phyloP scores from a whole-genome alignment of 140 eudicot genomes.

The Oenanthe javanica region DNA sequence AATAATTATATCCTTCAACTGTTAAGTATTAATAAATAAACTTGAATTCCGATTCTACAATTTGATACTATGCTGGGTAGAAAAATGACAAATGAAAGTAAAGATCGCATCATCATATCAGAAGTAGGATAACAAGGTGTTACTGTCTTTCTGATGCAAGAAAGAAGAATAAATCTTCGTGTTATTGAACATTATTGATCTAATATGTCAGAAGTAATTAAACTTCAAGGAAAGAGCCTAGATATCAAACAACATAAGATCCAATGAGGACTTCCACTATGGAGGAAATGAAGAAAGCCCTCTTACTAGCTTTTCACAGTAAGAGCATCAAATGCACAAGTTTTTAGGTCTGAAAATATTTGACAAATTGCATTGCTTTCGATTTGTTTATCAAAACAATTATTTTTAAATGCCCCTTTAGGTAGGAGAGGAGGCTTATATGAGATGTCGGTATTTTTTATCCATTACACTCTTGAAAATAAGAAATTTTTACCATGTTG shows the following conservation, averaged over 20 bases:
- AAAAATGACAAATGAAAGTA: neutral
- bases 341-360: neutral
- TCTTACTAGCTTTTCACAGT: neutral
- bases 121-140: neutral
- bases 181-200: neutral
- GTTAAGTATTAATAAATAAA: neutral
- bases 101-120: neutral
- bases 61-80: neutral
- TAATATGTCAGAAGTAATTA: neutral
- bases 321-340: neutral
- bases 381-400: neutral
- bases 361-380: neutral
- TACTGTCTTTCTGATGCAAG: neutral
- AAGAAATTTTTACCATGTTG: neutral
- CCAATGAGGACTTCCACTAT: neutral
- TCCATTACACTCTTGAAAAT: neutral
- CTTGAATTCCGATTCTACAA: neutral
- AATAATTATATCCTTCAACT: neutral
- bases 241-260: neutral
- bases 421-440: neutral
- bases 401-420: neutral
- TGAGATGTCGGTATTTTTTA: neutral
- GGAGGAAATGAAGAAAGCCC: neutral
- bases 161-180: neutral
- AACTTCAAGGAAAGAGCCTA: neutral